Evolutionary conservation across 805 yeast genomes (phyloP), one percentile per base, ranked within the genome.

Genomic region (Teunomyces pallodes): DNA sequence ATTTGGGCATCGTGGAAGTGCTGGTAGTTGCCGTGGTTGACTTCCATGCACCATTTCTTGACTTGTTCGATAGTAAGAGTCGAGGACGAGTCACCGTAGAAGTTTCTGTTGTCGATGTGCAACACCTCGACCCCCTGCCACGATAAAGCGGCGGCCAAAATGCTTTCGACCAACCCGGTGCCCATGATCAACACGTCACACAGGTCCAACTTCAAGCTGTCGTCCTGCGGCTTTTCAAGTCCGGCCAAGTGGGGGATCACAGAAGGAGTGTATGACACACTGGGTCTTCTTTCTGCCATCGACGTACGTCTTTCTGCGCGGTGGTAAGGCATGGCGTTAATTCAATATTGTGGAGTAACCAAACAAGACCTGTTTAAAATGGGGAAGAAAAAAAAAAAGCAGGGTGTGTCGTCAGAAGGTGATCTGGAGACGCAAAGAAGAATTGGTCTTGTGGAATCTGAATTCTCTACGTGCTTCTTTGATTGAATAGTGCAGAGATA

Each of bases 111-210:
- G 65, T 94, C 99, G 28, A 94, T 82, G 62, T 94, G 99, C 39
- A 94, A 72, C 7, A 94, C 97, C 54, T 79, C 83, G n/a, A 94
- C 83, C n/a, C 99, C 99, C 58, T 90, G 96, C 98, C 99, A 94
- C 9, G 97, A 86, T 42, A 94, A 75, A 0, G 97, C 92, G 9
- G 97, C 96, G 0, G 98, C 97, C 43, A 90, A 68, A 9, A 94
- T 83, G 55, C 90, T 82, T 65, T 94, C 96, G 2, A 84, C 85
- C 36, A 94, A 74, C 3, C 98, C 98, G 0, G 99, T 92, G 32
- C 99, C 99, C 54, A 87, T 82, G 47, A 94, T 87, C 28, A 94
- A 75, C 10, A 94, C 96, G 62, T 94, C 99, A 56, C 90, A 88
- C 32, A 65, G 66, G 52, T 70, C 74, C 52, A 84, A 71, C 27